Conservation (phyloP, 306 rosid species). For the Quercus agrifolia region DNA sequence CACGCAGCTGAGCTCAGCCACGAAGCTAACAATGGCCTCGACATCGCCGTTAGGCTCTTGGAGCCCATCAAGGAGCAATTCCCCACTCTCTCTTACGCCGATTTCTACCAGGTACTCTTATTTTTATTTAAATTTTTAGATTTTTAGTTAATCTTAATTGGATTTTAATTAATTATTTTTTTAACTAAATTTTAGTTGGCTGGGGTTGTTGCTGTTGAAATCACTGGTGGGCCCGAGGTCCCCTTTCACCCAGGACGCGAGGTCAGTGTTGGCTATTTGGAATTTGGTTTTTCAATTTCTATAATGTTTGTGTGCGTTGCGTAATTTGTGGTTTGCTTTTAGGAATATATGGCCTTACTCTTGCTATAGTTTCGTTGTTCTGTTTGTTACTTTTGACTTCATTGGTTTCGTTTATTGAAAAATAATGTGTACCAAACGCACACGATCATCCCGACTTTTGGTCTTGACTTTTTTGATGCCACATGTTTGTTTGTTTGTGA, state of each 20-base stretch:
- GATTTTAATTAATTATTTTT: background rate
- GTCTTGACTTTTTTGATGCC: too few species aligned
- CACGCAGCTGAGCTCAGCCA: conserved; percentile 58
- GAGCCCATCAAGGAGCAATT: conserved; percentile 87
- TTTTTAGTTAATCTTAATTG: background rate
- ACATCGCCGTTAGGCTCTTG: conserved; percentile 82
- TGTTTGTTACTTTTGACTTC: background rate
- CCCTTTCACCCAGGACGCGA: conserved; percentile 96
- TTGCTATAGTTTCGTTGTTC: background rate
- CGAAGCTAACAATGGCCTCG: conserved; percentile 84
- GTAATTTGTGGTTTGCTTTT: background rate
- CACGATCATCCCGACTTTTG: background rate
- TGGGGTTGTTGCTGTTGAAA: conserved; percentile 91
- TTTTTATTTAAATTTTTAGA: too few species aligned
- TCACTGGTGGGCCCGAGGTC: conserved; percentile 93
- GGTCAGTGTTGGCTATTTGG: conserved; percentile 36
- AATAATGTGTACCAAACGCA: background rate
- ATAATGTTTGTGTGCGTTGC: background rate
- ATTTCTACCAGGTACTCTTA: conserved; percentile 69
- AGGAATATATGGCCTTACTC: background rate
- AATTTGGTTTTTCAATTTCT: background rate
- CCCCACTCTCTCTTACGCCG: conserved; percentile 70
- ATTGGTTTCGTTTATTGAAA: background rate
- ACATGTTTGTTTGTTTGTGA: background rate
- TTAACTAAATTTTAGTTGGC: conserved; percentile 46